Conservation (phyloP, 1,139 yeast species). For the Hanseniaspora gamundiae region DNA sequence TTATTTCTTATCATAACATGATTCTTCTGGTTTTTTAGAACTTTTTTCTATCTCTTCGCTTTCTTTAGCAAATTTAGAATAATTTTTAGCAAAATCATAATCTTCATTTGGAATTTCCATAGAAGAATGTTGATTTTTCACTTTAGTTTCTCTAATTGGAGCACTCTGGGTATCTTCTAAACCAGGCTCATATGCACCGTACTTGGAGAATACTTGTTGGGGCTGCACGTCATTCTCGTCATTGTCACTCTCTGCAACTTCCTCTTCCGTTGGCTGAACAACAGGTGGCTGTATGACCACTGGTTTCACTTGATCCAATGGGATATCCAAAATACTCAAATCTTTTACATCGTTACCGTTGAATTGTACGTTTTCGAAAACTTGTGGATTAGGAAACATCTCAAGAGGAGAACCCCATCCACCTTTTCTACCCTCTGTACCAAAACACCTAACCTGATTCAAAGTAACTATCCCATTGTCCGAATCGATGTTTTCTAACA, state of each 20-base stretch:
- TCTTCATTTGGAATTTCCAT: constrained; percentile 31
- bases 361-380: constrained; percentile 72
- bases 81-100: constrained; percentile 56
- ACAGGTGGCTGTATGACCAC: constrained; percentile 17
- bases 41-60: constrained; percentile 11
- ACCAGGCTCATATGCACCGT: constrained; percentile 1
- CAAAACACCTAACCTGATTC: constrained; percentile 70
- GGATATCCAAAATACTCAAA: constrained; percentile 62
- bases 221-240: constrained; percentile 2
- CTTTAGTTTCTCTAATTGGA: too few species aligned
- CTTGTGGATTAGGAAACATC: constrained; percentile 60
- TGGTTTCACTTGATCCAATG: constrained; percentile 24
- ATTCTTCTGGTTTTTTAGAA: constrained; percentile 12
- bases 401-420: constrained; percentile 48
- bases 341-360: constrained; percentile 92
- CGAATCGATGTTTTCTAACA: constrained; percentile 76
- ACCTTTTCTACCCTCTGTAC: constrained; percentile 84
- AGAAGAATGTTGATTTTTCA: constrained; percentile 4
- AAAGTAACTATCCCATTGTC: constrained; percentile 86
- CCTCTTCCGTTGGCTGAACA: too few species aligned
- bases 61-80: constrained; percentile 43
- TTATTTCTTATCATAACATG: constrained; percentile 51
- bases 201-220: background rate
- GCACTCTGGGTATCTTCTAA: too few species aligned
- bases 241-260: too few species aligned